A percentile compares a stretch with the other conserved stretches of the same genome.
Evolutionary conservation across 129 eudicot genomes (phyloP).

Genomic region (Flaveria robusta): DNA sequence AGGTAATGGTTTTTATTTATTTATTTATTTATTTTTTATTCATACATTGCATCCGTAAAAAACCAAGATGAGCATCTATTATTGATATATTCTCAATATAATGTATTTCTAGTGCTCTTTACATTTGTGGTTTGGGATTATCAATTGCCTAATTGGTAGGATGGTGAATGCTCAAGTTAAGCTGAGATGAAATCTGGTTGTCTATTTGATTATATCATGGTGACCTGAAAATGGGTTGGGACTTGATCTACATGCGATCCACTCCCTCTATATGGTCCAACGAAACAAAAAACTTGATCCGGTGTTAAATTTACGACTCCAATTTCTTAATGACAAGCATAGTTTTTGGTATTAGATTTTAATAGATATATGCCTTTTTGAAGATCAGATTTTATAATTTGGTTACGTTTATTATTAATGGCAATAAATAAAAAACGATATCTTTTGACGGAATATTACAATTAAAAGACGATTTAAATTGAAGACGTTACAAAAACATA

Average conservation of each 20-base stretch:
- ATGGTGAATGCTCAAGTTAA: conserved; percentile 14
- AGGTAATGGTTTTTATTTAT: conserved; percentile 65
- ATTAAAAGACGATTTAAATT: not conserved
- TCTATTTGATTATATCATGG: not conserved
- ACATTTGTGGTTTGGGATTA: not conserved
- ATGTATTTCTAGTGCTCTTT: not conserved
- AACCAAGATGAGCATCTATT: not conserved
- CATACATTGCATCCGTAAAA: conserved; percentile 2
- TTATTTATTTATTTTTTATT: not conserved
- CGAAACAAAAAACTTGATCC: conserved; percentile 1
- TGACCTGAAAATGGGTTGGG: not conserved
- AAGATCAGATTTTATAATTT: not conserved
- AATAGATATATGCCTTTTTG: not conserved
- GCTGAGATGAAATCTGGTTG: not conserved
- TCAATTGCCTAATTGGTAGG: not conserved
- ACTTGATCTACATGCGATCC: not conserved
- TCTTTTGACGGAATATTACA: not conserved
- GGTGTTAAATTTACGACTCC: not conserved
- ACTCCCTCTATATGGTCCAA: not conserved
- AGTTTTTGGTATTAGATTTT: not conserved
- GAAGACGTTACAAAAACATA: not conserved
- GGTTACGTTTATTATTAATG: not conserved
- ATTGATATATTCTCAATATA: not conserved
- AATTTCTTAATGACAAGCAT: not conserved
- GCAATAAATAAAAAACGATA: not conserved